These are phyloP conservation scores for Talaromyces liani DNA, from an alignment of 495 filamentous ascomycete genomes.

Conservation along the genomic window DNA sequence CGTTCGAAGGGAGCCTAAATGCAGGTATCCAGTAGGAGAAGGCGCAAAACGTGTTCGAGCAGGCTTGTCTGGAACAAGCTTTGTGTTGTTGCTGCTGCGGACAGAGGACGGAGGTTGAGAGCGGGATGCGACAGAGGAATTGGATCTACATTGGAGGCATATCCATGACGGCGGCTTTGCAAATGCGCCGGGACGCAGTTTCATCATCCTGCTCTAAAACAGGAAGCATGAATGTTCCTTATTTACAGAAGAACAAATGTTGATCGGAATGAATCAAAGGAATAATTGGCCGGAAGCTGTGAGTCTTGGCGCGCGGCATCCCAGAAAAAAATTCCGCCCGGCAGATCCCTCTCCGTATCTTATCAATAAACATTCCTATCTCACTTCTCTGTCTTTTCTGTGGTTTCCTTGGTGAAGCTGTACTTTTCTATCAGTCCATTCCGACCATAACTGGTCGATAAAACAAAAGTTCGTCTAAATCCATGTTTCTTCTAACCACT, in stretches of 20 bases:
- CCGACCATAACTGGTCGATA: not conserved
- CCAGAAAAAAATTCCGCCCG: constrained; percentile 4
- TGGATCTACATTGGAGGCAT: constrained; percentile 31
- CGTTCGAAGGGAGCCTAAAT: constrained; percentile 85
- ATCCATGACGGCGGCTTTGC: constrained; percentile 33
- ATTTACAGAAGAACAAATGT: not conserved
- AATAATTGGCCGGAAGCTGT: not conserved
- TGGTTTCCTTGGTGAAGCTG: not conserved
- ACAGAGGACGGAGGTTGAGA: constrained; percentile 12
- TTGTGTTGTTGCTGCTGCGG: constrained; percentile 23
- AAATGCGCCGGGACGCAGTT: constrained; percentile 17
- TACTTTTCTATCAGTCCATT: not conserved
- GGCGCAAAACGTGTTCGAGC: constrained; percentile 92
- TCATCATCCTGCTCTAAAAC: constrained; percentile 16
- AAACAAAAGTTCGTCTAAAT: not conserved
- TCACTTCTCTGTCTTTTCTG: not conserved
- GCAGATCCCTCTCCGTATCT: constrained; percentile 2
- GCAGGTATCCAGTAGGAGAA: constrained; percentile 88
- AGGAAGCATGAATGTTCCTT: not conserved
- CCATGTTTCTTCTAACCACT: not conserved
- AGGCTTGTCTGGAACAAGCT: constrained; percentile 51
- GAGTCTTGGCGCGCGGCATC: not conserved
- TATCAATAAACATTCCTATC: not conserved
- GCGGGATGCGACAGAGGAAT: constrained; percentile 21
- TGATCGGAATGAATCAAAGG: not conserved